A percentile compares a stretch with the other conserved stretches of the same genome.
Evolutionary conservation across 352 stramenopile genomes (phyloP).

Genomic region (Blastocystis sp.): DNA sequence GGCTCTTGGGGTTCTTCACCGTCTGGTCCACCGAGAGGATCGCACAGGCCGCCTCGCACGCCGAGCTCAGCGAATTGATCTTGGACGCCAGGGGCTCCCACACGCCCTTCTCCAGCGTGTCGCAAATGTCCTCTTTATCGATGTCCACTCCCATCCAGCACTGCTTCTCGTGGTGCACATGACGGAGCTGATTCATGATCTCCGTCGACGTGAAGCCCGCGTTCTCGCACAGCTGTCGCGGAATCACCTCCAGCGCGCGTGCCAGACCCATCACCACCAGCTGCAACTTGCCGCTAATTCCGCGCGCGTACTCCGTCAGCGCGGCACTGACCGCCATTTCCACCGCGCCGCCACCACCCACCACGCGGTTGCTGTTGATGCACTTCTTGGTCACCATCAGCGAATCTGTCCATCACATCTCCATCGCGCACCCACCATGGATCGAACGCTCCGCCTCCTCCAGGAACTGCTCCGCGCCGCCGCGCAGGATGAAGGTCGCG

Average conservation of each 20-base stretch:
- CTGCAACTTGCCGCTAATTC: constrained; percentile 94
- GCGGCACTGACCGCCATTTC: constrained; percentile 77
- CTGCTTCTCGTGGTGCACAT: constrained; percentile 90
- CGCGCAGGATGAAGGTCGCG: constrained; percentile 93
- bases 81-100: constrained; percentile 99
- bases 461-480: constrained; percentile 95
- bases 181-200: constrained; percentile 90
- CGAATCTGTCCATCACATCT: constrained; percentile 77
- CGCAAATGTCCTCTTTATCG: constrained; percentile 89
- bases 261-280: constrained; percentile 90
- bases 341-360: constrained; percentile 85
- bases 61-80: constrained; percentile 90
- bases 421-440: constrained; percentile 75
- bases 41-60: constrained; percentile 92
- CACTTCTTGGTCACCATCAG: constrained; percentile 96
- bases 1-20: constrained; percentile 92
- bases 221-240: constrained; percentile 93
- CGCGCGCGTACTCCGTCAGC: background rate
- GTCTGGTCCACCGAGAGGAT: constrained; percentile 99
- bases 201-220: constrained; percentile 96
- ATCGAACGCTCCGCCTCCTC: constrained; percentile 94
- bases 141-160: constrained; percentile 96
- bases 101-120: constrained; percentile 93
- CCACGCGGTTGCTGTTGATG: constrained; percentile 79
- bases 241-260: constrained; percentile 95